A percentile compares a stretch with the other conserved stretches of the same genome.
These are phyloP conservation scores for Chaetomium cochliodes DNA, from an alignment of 495 filamentous ascomycete species.

Conservation along the genomic window DNA sequence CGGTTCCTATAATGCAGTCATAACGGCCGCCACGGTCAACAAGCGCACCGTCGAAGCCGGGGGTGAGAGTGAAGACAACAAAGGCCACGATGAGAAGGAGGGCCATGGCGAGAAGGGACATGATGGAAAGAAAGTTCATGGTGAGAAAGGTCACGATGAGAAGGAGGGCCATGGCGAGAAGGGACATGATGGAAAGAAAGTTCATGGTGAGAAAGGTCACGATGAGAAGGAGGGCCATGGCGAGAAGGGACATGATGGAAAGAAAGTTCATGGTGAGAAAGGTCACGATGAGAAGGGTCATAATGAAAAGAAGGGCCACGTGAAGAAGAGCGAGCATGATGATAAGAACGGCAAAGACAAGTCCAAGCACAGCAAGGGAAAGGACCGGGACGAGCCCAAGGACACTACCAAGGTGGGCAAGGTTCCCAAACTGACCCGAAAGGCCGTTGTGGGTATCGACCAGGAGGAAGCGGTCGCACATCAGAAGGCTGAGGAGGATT, in stretches of 20 bases:
- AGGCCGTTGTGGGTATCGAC: not conserved
- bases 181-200: not conserved
- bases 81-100: conserved; percentile 12
- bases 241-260: not conserved
- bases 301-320: not conserved
- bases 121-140: not conserved
- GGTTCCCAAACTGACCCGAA: not conserved
- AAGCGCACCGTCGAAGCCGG: not conserved
- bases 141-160: not conserved
- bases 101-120: conserved; percentile 9
- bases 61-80: not conserved
- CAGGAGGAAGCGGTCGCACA: not conserved
- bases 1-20: not conserved
- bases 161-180: conserved; percentile 16
- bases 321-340: conserved; percentile 8
- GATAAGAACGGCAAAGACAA: conserved; percentile 10
- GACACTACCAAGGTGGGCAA: conserved; percentile 13
- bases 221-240: conserved; percentile 15
- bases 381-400: conserved; percentile 5
- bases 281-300: not conserved
- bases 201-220: not conserved
- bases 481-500: conserved; percentile 1
- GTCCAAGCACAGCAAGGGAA: not conserved
- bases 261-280: not conserved
- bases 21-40: not conserved